A percentile compares a stretch with the other conserved stretches of the same genome.
Evolutionary conservation across 2,329 filamentous ascomycete genomes (phyloP).

Genomic region (Aspergillus arachidicola): DNA sequence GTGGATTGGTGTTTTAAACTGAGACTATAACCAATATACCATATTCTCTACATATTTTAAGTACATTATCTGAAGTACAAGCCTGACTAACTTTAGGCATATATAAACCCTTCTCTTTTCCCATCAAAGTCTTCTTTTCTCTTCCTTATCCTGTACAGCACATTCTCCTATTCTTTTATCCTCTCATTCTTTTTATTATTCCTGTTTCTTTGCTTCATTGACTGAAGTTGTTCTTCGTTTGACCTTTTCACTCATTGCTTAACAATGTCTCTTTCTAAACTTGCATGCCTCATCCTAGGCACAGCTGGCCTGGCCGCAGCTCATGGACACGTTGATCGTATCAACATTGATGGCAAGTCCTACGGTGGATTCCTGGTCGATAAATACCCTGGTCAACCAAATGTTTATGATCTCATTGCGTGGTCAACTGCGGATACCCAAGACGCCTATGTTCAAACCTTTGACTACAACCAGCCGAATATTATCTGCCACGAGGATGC

Average conservation of each 20-base stretch:
- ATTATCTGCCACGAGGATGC: background rate
- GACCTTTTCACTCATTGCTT: background rate
- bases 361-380: background rate
- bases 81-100: no score
- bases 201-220: background rate
- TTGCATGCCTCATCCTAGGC: background rate
- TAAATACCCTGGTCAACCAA: background rate
- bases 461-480: background rate
- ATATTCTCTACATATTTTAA: no score
- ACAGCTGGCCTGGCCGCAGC: background rate
- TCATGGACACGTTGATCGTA: background rate
- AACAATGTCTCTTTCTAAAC: background rate
- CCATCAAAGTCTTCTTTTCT: no score
- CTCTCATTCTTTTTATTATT: no score
- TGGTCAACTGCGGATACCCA: background rate
- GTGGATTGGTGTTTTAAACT: no score
- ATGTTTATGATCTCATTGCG: background rate
- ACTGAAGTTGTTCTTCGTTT: no score
- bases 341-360: background rate
- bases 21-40: no score
- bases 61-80: no score
- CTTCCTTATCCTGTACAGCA: no score
- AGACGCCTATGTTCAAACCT: background rate
- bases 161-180: no score
- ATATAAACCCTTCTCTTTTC: no score